phyloP scores from a whole-genome alignment of 495 filamentous ascomycete species.

The Neurospora sp. region DNA sequence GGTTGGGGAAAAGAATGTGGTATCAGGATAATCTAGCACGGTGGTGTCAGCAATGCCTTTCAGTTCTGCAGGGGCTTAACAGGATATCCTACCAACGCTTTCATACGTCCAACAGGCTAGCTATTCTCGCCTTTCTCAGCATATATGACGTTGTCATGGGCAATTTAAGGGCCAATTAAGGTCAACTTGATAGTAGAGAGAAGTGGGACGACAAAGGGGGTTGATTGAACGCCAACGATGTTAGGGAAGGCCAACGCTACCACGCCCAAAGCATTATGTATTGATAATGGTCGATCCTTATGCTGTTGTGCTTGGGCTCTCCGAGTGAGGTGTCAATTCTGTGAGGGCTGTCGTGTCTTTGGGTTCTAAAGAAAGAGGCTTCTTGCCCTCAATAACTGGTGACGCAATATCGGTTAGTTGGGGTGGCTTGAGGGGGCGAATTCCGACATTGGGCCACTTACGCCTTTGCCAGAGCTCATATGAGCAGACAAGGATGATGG shows the following conservation, averaged over 20 bases:
- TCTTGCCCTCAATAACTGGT: conserved; percentile 16
- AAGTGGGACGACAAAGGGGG: neutral
- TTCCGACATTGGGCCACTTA: conserved; percentile 11
- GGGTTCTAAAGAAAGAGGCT: neutral
- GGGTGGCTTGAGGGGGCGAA: neutral
- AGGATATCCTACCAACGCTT: neutral
- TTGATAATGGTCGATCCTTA: neutral
- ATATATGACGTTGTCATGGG: neutral
- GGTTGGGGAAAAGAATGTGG: neutral
- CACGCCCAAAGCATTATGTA: neutral
- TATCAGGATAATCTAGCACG: neutral
- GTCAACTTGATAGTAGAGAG: neutral
- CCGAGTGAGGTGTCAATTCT: neutral
- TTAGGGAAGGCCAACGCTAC: neutral
- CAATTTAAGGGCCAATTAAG: neutral
- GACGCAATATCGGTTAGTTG: neutral
- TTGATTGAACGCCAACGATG: neutral
- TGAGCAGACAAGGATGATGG: conserved; percentile 36
- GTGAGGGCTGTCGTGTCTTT: neutral
- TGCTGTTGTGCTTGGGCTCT: neutral
- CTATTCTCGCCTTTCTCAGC: neutral
- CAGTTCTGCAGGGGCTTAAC: neutral
- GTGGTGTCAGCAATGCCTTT: neutral
- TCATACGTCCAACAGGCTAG: neutral
- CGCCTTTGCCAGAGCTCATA: conserved; percentile 34